A percentile compares a stretch with the other conserved stretches of the same genome.
phyloP scores from a whole-genome alignment of 495 filamentous ascomycete species.

The Elasticomyces elasticus region DNA sequence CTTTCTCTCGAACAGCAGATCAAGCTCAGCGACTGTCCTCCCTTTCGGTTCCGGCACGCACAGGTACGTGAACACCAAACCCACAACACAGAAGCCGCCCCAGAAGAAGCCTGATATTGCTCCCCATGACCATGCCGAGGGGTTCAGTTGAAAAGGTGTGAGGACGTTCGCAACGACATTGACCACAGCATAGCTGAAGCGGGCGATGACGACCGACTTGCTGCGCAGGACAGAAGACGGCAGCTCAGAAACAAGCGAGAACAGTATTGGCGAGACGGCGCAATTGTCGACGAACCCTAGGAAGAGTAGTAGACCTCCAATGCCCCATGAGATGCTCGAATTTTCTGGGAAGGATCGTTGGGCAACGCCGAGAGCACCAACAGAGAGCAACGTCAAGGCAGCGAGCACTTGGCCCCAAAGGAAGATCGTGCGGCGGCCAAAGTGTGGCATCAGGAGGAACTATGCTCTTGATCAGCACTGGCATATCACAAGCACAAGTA shows the following conservation, averaged over 20 bases:
- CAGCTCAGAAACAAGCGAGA: neutral
- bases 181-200: neutral
- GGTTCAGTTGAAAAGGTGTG: conserved; percentile 38
- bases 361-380: neutral
- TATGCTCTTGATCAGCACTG: neutral
- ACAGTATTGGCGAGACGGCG: neutral
- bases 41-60: conserved; percentile 27
- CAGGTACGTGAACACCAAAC: conserved; percentile 30
- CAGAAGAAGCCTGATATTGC: conserved; percentile 38
- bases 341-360: neutral
- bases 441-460: neutral
- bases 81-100: conserved; percentile 38
- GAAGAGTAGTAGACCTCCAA: neutral
- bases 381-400: neutral
- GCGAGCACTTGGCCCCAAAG: neutral
- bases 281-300: neutral
- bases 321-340: neutral
- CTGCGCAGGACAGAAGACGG: neutral
- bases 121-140: conserved; percentile 44
- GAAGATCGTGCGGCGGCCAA: neutral
- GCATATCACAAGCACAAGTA: neutral
- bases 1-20: conserved; percentile 29
- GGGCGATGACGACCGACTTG: neutral
- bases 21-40: conserved; percentile 27
- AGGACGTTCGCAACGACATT: neutral